A percentile compares a stretch with the other conserved stretches of the same genome.
Evolutionary conservation across 2,329 filamentous ascomycete species (phyloP).

Genomic region (Saccharata proteae): DNA sequence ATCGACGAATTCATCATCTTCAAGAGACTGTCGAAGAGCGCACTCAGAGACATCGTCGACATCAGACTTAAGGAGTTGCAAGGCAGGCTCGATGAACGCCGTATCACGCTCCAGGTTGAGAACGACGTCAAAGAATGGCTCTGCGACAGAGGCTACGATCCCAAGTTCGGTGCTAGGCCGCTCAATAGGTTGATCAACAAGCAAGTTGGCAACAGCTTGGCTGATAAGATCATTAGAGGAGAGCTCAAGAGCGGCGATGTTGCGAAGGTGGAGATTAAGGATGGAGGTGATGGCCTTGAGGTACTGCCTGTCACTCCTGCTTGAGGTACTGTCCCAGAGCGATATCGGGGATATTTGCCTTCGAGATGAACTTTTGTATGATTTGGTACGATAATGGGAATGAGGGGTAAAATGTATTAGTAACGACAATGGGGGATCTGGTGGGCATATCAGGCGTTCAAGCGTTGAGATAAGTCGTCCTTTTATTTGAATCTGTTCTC

Average conservation of each 20-base stretch:
- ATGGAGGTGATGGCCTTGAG: conserved; percentile 26
- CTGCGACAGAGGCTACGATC: conserved; percentile 79
- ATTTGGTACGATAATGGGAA: too few relatives aligned
- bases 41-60: conserved; percentile 84
- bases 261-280: conserved; percentile 57
- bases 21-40: conserved; percentile 65
- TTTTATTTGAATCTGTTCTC: too few relatives aligned
- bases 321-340: too few relatives aligned
- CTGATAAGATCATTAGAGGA: conserved; percentile 84
- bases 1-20: conserved; percentile 97
- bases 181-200: conserved; percentile 83
- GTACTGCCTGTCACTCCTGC: too few relatives aligned
- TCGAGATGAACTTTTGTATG: too few relatives aligned
- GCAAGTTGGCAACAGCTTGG: conserved; percentile 77
- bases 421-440: too few relatives aligned
- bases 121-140: conserved; percentile 72
- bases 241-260: conserved; percentile 63
- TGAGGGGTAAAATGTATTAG: too few relatives aligned
- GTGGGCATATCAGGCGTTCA: too few relatives aligned
- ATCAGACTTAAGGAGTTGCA: conserved; percentile 82
- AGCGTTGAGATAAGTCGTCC: too few relatives aligned
- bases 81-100: conserved; percentile 66
- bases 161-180: conserved; percentile 79
- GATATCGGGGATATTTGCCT: too few relatives aligned
- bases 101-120: conserved; percentile 64